Evolutionary conservation across 192 early-diverging fungal species (phyloP).

Genomic region (Pilobolus umbonatus): DNA sequence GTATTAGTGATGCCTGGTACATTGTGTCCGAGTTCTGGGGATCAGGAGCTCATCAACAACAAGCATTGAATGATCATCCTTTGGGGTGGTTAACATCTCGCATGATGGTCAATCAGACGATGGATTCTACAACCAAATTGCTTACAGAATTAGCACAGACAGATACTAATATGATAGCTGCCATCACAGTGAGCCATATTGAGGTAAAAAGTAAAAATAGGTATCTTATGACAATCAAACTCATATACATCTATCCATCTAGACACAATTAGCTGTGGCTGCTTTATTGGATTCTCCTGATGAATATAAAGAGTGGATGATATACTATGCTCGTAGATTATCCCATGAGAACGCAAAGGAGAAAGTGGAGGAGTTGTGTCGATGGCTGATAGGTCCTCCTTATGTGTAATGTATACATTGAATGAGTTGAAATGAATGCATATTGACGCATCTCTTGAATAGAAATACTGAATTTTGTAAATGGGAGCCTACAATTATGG

Average conservation of each 20-base stretch:
- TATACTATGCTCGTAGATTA: conserved; percentile 60
- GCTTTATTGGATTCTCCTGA: conserved; percentile 46
- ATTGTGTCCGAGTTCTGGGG: conserved; percentile 43
- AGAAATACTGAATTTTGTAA: conserved; percentile 15
- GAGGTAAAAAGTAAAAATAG: conserved; percentile 25
- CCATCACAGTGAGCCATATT: conserved; percentile 43
- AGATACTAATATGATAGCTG: conserved; percentile 20
- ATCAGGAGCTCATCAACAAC: conserved; percentile 16
- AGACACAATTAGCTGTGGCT: conserved; percentile 53
- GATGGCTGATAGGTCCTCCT: conserved; percentile 56
- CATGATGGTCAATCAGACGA: conserved; percentile 4
- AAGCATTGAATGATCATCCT: conserved; percentile 18
- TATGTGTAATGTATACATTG: conserved; percentile 33
- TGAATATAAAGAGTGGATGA: conserved; percentile 59
- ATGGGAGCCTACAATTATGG: conserved; percentile 26
- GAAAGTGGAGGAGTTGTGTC: conserved; percentile 65
- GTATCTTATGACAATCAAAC: not conserved
- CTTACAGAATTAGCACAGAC: not conserved
- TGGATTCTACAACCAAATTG: conserved; percentile 8
- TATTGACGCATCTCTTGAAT: too few species aligned
- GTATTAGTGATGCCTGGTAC: conserved; percentile 57
- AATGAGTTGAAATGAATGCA: too few species aligned
- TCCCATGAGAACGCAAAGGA: conserved; percentile 56
- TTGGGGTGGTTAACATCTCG: conserved; percentile 26
- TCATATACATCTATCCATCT: conserved; percentile 7